Percentiles rank a stretch among this genome's conserved stretches.
Conservation (phyloP, 2,329 filamentous ascomycete genomes). For the Microcyclospora tardicrescens region DNA sequence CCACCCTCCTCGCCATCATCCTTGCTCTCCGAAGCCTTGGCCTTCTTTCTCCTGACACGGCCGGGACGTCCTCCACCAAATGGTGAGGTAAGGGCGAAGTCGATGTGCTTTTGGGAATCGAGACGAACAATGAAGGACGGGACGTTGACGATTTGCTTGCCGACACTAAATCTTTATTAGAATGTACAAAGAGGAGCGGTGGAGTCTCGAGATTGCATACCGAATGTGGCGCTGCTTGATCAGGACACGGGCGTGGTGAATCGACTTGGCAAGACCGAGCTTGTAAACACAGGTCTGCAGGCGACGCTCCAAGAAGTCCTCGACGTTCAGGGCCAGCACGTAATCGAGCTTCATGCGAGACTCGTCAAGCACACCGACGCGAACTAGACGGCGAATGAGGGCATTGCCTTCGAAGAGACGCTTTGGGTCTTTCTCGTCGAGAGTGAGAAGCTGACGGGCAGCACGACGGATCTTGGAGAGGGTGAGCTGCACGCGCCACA, state of each 20-base stretch:
- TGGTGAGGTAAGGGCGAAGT: constrained; percentile 94
- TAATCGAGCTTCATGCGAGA: constrained; percentile 99
- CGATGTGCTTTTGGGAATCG: constrained; percentile 99
- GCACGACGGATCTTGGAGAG: constrained; percentile 99
- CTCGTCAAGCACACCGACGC: constrained; percentile 99
- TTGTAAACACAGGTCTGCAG: constrained; percentile 99
- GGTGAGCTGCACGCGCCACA: constrained; percentile 98
- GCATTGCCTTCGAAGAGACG: constrained; percentile 99
- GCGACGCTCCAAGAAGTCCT: constrained; percentile 99
- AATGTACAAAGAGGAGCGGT: constrained; percentile 9
- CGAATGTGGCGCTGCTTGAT: constrained; percentile 99
- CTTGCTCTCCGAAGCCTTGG: constrained; percentile 81
- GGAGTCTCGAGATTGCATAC: constrained; percentile 25
- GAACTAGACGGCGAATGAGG: constrained; percentile 98
- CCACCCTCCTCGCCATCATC: constrained; percentile 73
- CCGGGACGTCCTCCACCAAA: constrained; percentile 95
- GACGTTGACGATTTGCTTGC: constrained; percentile 99
- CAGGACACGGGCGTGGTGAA: constrained; percentile 99
- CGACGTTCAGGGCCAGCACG: constrained; percentile 96
- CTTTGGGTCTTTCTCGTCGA: constrained; percentile 99
- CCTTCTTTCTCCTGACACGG: constrained; percentile 99
- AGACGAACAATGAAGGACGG: constrained; percentile 99
- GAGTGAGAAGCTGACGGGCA: constrained; percentile 98
- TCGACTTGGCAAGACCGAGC: constrained; percentile 99
- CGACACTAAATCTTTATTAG: constrained; percentile 47